Evolutionary conservation across 805 yeast genomes (phyloP), one percentile per base, ranked within the genome.

Genomic region (Wickerhamiella azyma): DNA sequence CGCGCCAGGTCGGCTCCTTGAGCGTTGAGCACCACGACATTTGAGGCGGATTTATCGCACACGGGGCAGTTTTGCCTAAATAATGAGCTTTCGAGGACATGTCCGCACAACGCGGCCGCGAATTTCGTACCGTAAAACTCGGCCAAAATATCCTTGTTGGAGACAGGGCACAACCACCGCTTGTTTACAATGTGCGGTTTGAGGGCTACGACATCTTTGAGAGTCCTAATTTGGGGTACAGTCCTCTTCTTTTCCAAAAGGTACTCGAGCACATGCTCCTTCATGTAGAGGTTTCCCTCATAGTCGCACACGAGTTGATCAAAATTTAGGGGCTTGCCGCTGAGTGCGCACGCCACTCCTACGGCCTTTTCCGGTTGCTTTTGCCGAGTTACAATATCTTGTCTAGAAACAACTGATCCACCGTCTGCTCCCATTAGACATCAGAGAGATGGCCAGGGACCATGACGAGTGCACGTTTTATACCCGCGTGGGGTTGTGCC

Each of bases 401-500:
- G 21, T 10, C 45, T 26, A 8, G 45, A 30, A 7, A 37, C 39
- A 10, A 42, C 45, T 1, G 83, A 70, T 2, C 88, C 85, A n/a
- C 89, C 89, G 57, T 81, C 89, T 50, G 52, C 58, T 1, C 59
- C 59, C 60, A 56, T 57, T n/a, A 30, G 33, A 30, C 33, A 30
- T 30, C n/a, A 13, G n/a, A 13, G 17, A 14, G 30, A n/a, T 33
- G 26, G 19, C 21, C 11, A 13, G 18, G 13, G 29, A 19, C 9
- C 10, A 32, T 44, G 46, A 32, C n/a, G 36, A 29, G 14, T 48
- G 51, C 26, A 2, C 38, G 88, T 85, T 85, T 59, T 85, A 80
- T 59, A 68, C 72, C 52, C 83, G 80, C 59, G 82, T 85, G 32
- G 96, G 96, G 1, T 94, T 94, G 0, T 86, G 96, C 57, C 70